Evolutionary conservation across 768 basidiomycete genomes (phyloP).

Genomic region (Termitomyces sp.): DNA sequence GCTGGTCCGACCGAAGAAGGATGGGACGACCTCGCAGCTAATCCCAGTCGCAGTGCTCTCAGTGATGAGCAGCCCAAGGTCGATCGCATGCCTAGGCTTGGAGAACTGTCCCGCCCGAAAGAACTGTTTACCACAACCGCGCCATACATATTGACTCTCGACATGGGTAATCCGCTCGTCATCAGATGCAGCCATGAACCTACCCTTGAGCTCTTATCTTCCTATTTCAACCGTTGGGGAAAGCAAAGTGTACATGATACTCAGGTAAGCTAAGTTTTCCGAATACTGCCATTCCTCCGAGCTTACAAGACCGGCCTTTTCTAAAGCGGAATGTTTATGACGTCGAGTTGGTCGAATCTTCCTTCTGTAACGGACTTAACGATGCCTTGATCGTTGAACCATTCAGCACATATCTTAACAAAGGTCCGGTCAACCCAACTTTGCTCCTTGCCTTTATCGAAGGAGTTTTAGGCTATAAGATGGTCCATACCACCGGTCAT

Average conservation of each 20-base stretch:
- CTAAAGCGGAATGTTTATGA: no score
- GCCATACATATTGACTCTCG: slow-evolving; percentile 32
- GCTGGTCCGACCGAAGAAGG: slow-evolving; percentile 21
- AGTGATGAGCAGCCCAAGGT: no score
- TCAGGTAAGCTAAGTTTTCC: slow-evolving; percentile 16
- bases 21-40: slow-evolving; percentile 28
- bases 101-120: slow-evolving; percentile 27
- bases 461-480: slow-evolving; percentile 33
- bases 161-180: slow-evolving; percentile 22
- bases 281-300: slow-evolving; percentile 15
- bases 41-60: slow-evolving; percentile 4
- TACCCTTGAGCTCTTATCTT: slow-evolving; percentile 29
- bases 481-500: slow-evolving; percentile 27
- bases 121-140: slow-evolving; percentile 27
- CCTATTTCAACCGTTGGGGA: slow-evolving; percentile 35
- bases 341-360: slow-evolving; percentile 35
- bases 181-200: slow-evolving; percentile 36
- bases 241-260: slow-evolving; percentile 27
- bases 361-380: slow-evolving; percentile 28
- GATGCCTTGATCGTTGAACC: slow-evolving; percentile 32
- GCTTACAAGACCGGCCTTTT: slow-evolving; percentile 19
- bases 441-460: slow-evolving; percentile 36
- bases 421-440: slow-evolving; percentile 34
- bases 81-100: slow-evolving; percentile 21
- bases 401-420: no score